These are phyloP conservation scores for Linnemannia elongata DNA, from an alignment of 192 early-diverging fungal genomes.

Conservation along the genomic window DNA sequence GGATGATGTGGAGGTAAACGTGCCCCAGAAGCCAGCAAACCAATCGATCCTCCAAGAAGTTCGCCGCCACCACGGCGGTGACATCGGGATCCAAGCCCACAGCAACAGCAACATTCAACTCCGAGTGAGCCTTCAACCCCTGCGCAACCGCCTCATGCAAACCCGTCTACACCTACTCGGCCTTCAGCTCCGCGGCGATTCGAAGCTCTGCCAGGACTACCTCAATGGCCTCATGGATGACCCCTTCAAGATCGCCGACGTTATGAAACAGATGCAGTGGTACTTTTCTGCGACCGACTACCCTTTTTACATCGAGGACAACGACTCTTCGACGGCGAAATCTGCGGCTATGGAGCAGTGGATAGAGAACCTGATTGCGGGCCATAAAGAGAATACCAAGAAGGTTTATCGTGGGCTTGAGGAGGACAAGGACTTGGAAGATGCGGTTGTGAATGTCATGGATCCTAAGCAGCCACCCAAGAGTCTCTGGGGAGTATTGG, in stretches of 20 bases:
- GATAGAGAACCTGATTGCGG: not conserved
- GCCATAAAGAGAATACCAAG: not conserved
- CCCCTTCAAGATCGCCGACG: slow-evolving; percentile 7
- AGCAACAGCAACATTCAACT: not conserved
- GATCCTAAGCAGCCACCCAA: not conserved
- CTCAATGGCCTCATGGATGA: slow-evolving; percentile 9
- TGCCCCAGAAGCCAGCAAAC: not conserved
- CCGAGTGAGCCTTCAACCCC: not conserved
- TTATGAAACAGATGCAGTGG: slow-evolving; percentile 33
- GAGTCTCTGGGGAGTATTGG: slow-evolving; percentile 8
- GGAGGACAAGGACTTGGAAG: not conserved
- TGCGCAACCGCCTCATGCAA: not conserved
- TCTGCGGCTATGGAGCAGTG: not conserved
- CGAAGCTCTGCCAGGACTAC: slow-evolving; percentile 17
- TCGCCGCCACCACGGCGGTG: slow-evolving; percentile 13
- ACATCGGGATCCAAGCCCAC: slow-evolving; percentile 17
- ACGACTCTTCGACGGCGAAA: slow-evolving; percentile 2
- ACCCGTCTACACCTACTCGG: slow-evolving; percentile 5
- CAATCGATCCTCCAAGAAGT: not conserved
- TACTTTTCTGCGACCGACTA: slow-evolving; percentile 9
- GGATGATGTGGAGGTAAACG: not conserved
- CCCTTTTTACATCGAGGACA: not conserved
- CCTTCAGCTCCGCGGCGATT: slow-evolving; percentile 9
- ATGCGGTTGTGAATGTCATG: not conserved
- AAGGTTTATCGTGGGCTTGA: not conserved